Conservation (phyloP, 177 flowering plant species). For the Vitis hybrid region DNA sequence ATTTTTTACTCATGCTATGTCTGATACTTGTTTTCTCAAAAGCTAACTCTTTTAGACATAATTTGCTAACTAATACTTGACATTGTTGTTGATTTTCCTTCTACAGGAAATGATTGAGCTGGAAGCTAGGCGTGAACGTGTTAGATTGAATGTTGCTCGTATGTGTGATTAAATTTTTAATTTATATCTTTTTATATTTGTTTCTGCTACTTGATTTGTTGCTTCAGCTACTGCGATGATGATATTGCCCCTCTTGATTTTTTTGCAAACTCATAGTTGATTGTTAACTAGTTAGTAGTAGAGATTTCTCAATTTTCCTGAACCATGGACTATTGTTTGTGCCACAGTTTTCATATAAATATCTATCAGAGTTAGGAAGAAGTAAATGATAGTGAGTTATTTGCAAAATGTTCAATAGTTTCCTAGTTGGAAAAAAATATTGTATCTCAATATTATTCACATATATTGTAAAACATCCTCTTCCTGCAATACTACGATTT, state of each 20-base stretch:
- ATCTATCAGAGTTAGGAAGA: too few species aligned
- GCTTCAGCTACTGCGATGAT: background rate
- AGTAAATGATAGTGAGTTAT: too few species aligned
- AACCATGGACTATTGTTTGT: too few species aligned
- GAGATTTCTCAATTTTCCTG: background rate
- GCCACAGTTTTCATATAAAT: too few species aligned
- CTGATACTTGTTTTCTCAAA: too few species aligned
- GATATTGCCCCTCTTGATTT: background rate
- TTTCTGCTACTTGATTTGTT: background rate
- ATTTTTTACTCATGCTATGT: too few species aligned
- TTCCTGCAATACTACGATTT: too few species aligned
- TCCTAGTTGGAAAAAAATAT: too few species aligned
- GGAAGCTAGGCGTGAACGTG: slow-evolving; percentile 85
- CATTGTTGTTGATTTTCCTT: background rate
- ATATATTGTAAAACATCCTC: too few species aligned
- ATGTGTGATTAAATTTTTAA: slow-evolving; percentile 29
- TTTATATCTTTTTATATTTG: background rate
- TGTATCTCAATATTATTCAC: too few species aligned
- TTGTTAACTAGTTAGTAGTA: background rate
- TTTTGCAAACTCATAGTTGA: background rate
- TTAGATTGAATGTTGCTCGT: slow-evolving; percentile 81
- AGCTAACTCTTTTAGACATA: too few species aligned
- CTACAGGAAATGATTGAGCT: slow-evolving; percentile 80
- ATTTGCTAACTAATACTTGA: background rate
- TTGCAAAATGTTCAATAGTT: too few species aligned